Evolutionary conservation across 2,329 filamentous ascomycete species (phyloP).

Genomic region (Beauveria pseudobassiana): DNA sequence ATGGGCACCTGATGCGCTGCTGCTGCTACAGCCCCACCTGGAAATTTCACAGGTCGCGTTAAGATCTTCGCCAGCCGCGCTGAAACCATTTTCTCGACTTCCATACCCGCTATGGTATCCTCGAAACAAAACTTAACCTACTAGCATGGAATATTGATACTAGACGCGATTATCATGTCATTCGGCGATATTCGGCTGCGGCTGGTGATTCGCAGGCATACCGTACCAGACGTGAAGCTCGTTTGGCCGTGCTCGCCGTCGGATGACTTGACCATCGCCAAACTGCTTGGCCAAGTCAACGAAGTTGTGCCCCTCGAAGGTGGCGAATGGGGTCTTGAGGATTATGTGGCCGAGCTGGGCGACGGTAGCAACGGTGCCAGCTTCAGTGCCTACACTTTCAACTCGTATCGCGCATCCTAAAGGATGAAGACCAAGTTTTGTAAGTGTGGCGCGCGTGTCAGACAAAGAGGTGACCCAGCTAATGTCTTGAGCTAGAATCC

Average conservation of each 20-base stretch:
- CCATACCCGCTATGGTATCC: background rate
- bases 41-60: constrained; percentile 8
- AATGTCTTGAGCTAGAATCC: constrained; percentile 49
- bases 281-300: constrained; percentile 72
- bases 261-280: constrained; percentile 61
- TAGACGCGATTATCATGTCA: constrained; percentile 19
- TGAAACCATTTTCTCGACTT: background rate
- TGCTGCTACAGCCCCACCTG: constrained; percentile 2
- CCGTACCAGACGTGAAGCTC: constrained; percentile 62
- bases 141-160: background rate
- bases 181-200: constrained; percentile 56
- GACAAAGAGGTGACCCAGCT: background rate
- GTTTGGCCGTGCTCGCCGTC: constrained; percentile 59
- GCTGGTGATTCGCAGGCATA: constrained; percentile 64
- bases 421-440: constrained; percentile 79
- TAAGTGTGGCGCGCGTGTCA: constrained; percentile 35
- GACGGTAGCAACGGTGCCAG: constrained; percentile 41
- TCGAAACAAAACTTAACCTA: background rate
- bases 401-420: constrained; percentile 59
- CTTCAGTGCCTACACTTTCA: constrained; percentile 85
- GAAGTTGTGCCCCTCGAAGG: constrained; percentile 75
- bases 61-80: background rate
- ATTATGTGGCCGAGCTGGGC: constrained; percentile 74
- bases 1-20: constrained; percentile 2
- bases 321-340: constrained; percentile 76